Conservation (phyloP, 768 basidiomycete genomes). For the Russula sp. region DNA sequence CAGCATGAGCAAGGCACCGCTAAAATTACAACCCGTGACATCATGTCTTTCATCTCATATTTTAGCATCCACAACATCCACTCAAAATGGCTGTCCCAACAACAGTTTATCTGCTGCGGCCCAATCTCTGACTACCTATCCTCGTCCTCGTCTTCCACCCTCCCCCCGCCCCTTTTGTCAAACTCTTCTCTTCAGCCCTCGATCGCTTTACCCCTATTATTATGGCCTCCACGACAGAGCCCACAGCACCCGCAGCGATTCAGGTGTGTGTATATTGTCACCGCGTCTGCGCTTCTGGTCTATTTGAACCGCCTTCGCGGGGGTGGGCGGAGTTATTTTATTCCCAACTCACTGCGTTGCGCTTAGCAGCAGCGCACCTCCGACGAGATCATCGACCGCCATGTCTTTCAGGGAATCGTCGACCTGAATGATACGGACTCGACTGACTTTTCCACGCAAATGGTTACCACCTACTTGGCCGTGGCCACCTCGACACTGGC, state of each 20-base stretch:
- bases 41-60: too few species aligned
- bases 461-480: conserved; percentile 19
- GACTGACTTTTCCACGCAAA: conserved; percentile 24
- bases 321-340: background rate
- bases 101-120: too few species aligned
- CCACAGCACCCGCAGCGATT: background rate
- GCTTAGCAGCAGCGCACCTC: background rate
- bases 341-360: background rate
- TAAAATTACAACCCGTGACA: too few species aligned
- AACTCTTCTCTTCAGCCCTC: background rate
- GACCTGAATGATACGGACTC: conserved; percentile 18
- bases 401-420: conserved; percentile 18
- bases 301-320: background rate
- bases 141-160: background rate
- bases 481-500: conserved; percentile 11
- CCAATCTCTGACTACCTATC: too few species aligned
- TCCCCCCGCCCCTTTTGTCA: background rate
- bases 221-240: background rate
- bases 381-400: conserved; percentile 16
- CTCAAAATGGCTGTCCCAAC: too few species aligned
- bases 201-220: background rate
- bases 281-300: background rate
- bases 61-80: too few species aligned
- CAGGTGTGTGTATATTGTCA: background rate
- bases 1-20: background rate